Percentiles rank a stretch among this genome's conserved stretches.
phyloP scores from a whole-genome alignment of 139 green algal genomes.

The Micractinium sp. region DNA sequence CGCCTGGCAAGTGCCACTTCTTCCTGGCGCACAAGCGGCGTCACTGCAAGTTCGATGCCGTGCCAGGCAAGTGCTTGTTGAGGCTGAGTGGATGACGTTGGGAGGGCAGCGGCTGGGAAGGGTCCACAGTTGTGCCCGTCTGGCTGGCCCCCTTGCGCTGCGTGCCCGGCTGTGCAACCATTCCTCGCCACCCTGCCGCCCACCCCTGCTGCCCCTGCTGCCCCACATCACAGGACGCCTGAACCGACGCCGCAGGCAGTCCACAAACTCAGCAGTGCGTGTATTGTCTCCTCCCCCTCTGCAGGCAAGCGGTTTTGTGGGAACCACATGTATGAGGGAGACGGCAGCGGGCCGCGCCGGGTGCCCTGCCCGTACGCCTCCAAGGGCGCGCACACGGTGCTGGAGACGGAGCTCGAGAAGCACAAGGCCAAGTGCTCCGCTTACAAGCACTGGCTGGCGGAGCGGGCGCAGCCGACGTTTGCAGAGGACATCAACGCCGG shows the following conservation, averaged over 20 bases:
- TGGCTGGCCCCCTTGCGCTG: background rate
- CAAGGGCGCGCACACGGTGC: constrained; percentile 20
- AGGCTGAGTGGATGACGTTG: too few relatives aligned
- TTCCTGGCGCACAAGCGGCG: constrained; percentile 36
- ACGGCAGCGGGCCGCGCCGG: background rate
- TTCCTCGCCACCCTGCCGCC: too few relatives aligned
- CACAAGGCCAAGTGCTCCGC: constrained; percentile 34
- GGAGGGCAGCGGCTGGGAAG: too few relatives aligned
- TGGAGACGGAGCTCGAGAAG: constrained; percentile 29
- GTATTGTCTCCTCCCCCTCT: background rate
- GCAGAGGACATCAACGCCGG: constrained; percentile 1
- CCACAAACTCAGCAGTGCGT: too few relatives aligned
- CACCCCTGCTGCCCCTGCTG: too few relatives aligned
- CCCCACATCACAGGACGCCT: background rate
- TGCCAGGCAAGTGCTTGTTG: background rate
- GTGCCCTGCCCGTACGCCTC: constrained; percentile 36
- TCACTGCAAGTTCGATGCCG: constrained; percentile 37
- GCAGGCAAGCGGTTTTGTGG: constrained; percentile 34
- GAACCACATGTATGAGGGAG: constrained; percentile 23
- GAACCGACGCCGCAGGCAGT: background rate
- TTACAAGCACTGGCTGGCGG: background rate
- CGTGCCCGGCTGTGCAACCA: too few relatives aligned
- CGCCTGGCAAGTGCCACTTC: constrained; percentile 33
- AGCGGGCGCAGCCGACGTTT: constrained; percentile 7
- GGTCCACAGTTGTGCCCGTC: too few relatives aligned